Conservation (phyloP, 305 asterid species). For the Solanum hybrid region DNA sequence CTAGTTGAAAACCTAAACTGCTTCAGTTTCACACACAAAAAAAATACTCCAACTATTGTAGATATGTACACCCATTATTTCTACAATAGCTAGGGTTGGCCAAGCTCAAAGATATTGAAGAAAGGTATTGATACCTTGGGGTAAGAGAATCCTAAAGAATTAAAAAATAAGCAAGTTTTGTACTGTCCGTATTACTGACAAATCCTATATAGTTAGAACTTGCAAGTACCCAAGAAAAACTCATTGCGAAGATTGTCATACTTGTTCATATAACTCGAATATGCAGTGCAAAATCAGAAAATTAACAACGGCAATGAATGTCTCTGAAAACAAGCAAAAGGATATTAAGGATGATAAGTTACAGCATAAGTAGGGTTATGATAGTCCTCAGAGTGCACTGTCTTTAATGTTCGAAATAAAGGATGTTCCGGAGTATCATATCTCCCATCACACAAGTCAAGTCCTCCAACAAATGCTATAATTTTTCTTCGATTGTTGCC, state of each 20-base stretch:
- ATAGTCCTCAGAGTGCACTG: conserved; percentile 79
- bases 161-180: not conserved
- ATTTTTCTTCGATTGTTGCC: conserved; percentile 74
- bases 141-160: not conserved
- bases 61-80: not conserved
- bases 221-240: not conserved
- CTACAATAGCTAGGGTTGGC: not conserved
- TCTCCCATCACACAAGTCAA: conserved; percentile 92
- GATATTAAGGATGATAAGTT: conserved; percentile 15
- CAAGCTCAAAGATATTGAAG: conserved; percentile 2
- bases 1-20: not conserved
- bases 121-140: not conserved
- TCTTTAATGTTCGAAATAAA: conserved; percentile 58
- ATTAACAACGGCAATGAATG: not conserved
- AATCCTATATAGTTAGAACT: not conserved
- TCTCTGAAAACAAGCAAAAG: not conserved
- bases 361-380: conserved; percentile 90
- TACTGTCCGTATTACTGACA: not conserved
- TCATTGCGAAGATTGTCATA: not conserved
- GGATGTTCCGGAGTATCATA: conserved; percentile 87
- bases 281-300: not conserved
- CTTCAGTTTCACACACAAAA: not conserved
- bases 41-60: not conserved
- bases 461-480: conserved; percentile 86
- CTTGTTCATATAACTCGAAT: not conserved